Percentiles rank a stretch among this genome's conserved stretches.
These are phyloP conservation scores for Coelastrella sp. DNA, from an alignment of 139 green algal species.

Conservation along the genomic window DNA sequence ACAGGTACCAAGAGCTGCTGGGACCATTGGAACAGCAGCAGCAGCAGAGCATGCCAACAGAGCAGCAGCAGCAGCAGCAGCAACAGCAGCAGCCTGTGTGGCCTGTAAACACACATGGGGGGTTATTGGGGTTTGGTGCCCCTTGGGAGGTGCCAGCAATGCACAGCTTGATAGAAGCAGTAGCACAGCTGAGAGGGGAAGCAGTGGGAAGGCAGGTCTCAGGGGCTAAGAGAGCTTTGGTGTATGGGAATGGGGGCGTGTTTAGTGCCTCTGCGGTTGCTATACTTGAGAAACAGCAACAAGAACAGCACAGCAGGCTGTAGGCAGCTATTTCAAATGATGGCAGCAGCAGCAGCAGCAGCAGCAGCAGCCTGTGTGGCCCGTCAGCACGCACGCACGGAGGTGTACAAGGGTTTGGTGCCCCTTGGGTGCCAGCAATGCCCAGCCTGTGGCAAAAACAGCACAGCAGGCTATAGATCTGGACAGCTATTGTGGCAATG, in stretches of 20 bases:
- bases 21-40: constrained; percentile 12
- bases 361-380: too few relatives aligned
- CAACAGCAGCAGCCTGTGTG: constrained; percentile 27
- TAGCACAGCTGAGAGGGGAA: constrained; percentile 32
- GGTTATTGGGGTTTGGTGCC: constrained; percentile 45
- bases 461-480: too few relatives aligned
- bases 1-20: neutral
- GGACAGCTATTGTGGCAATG: too few relatives aligned
- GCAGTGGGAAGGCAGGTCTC: constrained; percentile 43
- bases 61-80: neutral
- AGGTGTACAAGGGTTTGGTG: too few relatives aligned
- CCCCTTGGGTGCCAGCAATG: too few relatives aligned
- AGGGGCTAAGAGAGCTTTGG: constrained; percentile 32
- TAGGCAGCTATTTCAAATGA: too few relatives aligned
- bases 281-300: constrained; percentile 29
- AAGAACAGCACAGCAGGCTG: too few relatives aligned
- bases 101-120: constrained; percentile 51
- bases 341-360: too few relatives aligned
- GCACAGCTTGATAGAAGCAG: constrained; percentile 42
- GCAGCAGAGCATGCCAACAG: neutral
- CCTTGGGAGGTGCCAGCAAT: constrained; percentile 53
- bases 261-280: constrained; percentile 41
- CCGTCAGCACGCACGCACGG: too few relatives aligned
- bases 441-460: too few relatives aligned
- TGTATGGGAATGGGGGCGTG: constrained; percentile 51